phyloP scores from a whole-genome alignment of 352 stramenopile species.

The Phytophthora melonis region DNA sequence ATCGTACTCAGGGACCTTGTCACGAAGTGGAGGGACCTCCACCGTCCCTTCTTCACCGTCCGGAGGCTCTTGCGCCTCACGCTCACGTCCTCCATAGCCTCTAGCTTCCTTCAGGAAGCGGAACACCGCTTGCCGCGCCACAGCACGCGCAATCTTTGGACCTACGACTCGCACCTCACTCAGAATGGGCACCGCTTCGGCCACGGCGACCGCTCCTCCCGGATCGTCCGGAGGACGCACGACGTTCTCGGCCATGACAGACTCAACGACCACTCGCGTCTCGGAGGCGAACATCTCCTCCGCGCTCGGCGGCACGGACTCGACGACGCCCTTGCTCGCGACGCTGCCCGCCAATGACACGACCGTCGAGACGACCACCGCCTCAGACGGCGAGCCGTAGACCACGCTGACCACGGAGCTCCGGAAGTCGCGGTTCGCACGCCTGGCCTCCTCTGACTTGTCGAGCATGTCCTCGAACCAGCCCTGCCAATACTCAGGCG shows the following conservation, averaged over 20 bases:
- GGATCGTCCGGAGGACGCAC: not conserved
- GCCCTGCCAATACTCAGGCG: conserved; percentile 1
- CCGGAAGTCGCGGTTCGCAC: conserved; percentile 7
- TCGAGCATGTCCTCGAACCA: not conserved
- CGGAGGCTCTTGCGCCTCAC: not conserved
- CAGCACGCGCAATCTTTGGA: not conserved
- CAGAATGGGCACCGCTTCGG: not conserved
- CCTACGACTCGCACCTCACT: not conserved
- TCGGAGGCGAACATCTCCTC: not conserved
- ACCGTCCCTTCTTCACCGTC: not conserved
- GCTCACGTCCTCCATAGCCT: not conserved
- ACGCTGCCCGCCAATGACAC: not conserved
- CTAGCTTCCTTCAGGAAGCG: not conserved
- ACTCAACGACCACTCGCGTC: not conserved
- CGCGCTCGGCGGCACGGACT: not conserved
- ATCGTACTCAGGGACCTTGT: not conserved
- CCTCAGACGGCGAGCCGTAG: not conserved
- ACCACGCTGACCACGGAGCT: not conserved
- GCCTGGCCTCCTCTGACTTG: not conserved
- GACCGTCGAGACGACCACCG: no score
- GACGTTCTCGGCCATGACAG: not conserved
- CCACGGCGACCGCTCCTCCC: not conserved
- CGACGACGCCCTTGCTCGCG: not conserved
- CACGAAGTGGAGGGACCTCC: not conserved
- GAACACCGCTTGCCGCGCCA: not conserved